A percentile compares a stretch with the other conserved stretches of the same genome.
Evolutionary conservation across 306 rosid species (phyloP).

Genomic region (Sechiopsis laciniata): DNA sequence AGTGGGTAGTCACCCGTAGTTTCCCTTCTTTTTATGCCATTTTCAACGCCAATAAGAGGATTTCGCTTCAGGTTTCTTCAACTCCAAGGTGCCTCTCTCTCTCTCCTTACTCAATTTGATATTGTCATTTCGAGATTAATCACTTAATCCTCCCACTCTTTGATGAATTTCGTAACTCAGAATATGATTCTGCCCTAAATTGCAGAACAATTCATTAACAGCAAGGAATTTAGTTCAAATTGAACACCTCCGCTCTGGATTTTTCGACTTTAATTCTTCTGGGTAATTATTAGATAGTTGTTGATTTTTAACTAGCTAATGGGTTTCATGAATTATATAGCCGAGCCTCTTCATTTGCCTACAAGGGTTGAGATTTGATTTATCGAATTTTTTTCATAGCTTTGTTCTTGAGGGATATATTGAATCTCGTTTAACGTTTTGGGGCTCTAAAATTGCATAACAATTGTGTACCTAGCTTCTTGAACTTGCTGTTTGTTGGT

Average conservation of each 20-base stretch:
- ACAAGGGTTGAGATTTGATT: neutral
- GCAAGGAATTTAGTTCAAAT: neutral
- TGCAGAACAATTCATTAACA: neutral
- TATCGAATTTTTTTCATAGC: neutral
- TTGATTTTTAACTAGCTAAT: neutral
- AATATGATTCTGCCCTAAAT: neutral
- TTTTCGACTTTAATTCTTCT: neutral
- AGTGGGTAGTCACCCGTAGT: too few relatives aligned
- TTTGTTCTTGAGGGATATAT: neutral
- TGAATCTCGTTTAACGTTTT: neutral
- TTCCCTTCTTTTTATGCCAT: neutral
- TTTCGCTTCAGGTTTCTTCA: neutral
- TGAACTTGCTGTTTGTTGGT: neutral
- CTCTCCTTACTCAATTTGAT: neutral
- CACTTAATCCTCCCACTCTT: neutral
- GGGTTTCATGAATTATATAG: neutral
- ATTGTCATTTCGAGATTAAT: neutral
- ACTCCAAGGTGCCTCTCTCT: neutral
- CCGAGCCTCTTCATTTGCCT: neutral
- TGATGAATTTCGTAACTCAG: neutral
- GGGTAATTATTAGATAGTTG: neutral
- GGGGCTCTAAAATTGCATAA: neutral
- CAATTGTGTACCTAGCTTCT: neutral
- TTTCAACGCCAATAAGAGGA: neutral
- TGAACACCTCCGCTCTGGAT: neutral